Base-by-base conservation (phyloP, 2,329 filamentous ascomycete genomes). In the Claviceps capensis region DNA sequence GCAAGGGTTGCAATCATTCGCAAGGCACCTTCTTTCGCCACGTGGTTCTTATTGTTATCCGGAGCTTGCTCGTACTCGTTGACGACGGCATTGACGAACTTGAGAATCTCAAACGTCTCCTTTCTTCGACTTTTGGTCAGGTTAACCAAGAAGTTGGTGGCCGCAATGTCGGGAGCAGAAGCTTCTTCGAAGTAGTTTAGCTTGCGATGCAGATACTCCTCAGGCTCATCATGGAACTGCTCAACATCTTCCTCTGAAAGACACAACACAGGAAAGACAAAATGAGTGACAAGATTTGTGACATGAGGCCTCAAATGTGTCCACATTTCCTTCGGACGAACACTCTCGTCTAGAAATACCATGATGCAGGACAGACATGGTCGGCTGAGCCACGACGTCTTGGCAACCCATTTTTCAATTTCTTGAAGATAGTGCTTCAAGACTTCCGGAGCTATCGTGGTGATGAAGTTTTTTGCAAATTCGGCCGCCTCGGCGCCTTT, bases 101-200 rank as follows among this genome's bases (percentile, higher is more conserved):
- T 88, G 57, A 98, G 79, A 49, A 98, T 88, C 55, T 88, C 87
- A 61, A 95, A 97, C 0, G 90, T 96, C 69, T 97, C 88, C 73
- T 96, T 95, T 71, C 91, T 86, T 60, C 93, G 82, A 61, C 85
- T 83, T 75, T 97, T 97, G 57, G 93, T 96, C 52, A 98, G 77
- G 50, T 89, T 91, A 55, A 96, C 86, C 50, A 98, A 74, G 75
- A 98, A 97, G 69, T 96, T 97, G 16, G 90, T 96, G 4, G 93
- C 93, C 3, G 93, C 88, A 53, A 97, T 87, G 66, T 97, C 93
- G 6, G 93, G 93, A 16, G 93, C 85, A 0, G 91, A 95, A 4
- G 95, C 87, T 64, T 98, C 93, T 69, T 98, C 93, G 66, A 95
- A 98, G 65, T 91, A 96, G 69, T 97, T 98, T 54, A 98, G 77